phyloP scores from a whole-genome alignment of 495 filamentous ascomycete species.

The Collariella sp. region DNA sequence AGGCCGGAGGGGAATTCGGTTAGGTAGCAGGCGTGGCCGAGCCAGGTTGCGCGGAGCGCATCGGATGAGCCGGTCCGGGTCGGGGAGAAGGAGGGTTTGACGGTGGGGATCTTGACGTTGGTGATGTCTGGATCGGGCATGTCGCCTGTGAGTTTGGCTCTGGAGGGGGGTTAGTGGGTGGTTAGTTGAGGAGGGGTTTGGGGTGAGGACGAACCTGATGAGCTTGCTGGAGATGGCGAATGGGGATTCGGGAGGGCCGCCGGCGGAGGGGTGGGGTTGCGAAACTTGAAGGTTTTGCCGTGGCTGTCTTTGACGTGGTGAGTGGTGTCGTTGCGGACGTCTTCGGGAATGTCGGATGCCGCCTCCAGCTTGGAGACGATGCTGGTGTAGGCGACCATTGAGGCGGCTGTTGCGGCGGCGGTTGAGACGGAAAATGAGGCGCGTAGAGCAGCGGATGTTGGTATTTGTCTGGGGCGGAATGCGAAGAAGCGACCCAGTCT shows the following conservation, averaged over 20 bases:
- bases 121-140: slow-evolving; percentile 53
- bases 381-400: slow-evolving; percentile 13
- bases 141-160: slow-evolving; percentile 53
- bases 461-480: neutral
- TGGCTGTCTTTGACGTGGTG: slow-evolving; percentile 31
- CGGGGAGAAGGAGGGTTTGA: slow-evolving; percentile 60
- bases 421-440: slow-evolving; percentile 10
- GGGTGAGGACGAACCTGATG: slow-evolving; percentile 4
- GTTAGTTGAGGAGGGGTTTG: neutral
- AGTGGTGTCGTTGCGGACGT: slow-evolving; percentile 16
- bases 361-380: slow-evolving; percentile 19
- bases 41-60: slow-evolving; percentile 80
- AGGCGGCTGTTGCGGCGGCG: slow-evolving; percentile 6
- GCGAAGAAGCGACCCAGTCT: neutral
- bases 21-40: slow-evolving; percentile 91
- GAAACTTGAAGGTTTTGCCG: slow-evolving; percentile 29
- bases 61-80: slow-evolving; percentile 41
- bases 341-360: slow-evolving; percentile 14
- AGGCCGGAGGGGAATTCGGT: slow-evolving; percentile 86
- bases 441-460: neutral
- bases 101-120: slow-evolving; percentile 47
- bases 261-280: slow-evolving; percentile 31
- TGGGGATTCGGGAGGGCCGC: neutral
- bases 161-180: slow-evolving; percentile 17
- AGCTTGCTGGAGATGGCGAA: slow-evolving; percentile 1